phyloP scores from a whole-genome alignment of 495 filamentous ascomycete genomes.

The Podospora bellae-mahoneyi region DNA sequence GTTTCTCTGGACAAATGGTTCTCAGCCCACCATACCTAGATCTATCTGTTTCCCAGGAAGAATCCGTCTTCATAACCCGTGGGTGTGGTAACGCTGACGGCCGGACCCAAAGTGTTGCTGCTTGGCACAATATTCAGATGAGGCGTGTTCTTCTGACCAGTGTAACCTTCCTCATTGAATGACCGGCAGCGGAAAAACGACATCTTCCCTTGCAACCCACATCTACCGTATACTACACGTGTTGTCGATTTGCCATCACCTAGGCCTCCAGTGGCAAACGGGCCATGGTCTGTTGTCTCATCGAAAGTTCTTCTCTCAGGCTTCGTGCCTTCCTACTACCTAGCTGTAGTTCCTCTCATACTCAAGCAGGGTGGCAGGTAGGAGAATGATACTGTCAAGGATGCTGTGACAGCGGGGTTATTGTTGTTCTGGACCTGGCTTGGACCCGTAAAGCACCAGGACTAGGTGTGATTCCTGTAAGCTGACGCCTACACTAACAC shows the following conservation, averaged over 20 bases:
- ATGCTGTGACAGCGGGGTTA: not conserved
- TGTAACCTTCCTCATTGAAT: slow-evolving; percentile 10
- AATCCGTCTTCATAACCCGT: not conserved
- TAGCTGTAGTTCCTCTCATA: not conserved
- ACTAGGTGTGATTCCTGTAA: not conserved
- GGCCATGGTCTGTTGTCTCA: not conserved
- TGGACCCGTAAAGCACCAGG: not conserved
- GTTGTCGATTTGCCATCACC: too few relatives aligned
- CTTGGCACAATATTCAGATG: not conserved
- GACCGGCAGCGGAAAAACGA: slow-evolving; percentile 1
- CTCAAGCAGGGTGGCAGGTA: not conserved
- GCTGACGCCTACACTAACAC: slow-evolving; percentile 11
- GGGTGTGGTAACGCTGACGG: slow-evolving; percentile 2
- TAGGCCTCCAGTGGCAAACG: not conserved
- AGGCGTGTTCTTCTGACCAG: not conserved
- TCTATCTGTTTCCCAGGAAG: not conserved
- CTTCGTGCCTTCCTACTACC: not conserved
- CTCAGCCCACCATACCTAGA: too few relatives aligned
- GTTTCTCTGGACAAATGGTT: too few relatives aligned
- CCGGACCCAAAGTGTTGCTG: slow-evolving; percentile 4
- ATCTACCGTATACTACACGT: too few relatives aligned
- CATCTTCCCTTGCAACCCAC: not conserved
- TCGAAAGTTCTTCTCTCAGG: not conserved
- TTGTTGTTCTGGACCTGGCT: slow-evolving; percentile 9
- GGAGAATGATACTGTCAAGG: not conserved